Base-by-base conservation (phyloP, 305 asterid genomes). In the Andrographis paniculata region DNA sequence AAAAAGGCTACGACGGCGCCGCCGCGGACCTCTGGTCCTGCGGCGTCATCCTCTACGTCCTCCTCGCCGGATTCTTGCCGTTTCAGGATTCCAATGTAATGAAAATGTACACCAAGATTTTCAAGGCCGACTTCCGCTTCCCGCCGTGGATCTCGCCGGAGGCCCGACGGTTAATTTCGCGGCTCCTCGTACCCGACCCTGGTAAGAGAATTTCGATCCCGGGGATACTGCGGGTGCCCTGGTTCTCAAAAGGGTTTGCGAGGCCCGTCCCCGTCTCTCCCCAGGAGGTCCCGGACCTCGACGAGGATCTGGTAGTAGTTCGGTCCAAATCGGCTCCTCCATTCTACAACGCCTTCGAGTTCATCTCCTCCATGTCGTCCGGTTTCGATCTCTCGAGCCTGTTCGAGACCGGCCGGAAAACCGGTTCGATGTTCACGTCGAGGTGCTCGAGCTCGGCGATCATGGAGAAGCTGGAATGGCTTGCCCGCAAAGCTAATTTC, bases 11-110 rank as follows among this genome's bases (percentile, higher is more conserved):
- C 20, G 93, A 76, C 55, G 95, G 95, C 9, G 80, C 80, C 0
- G 73, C 55, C 53, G 80, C 93, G 2, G 95, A 84, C 57, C 67
- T 84, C 12, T 84, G 95, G 95, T 84, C 95, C 0, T 84, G 95
- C 53, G 95, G 95, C 4, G 89, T 84, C n/a, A 70, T 84, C 43
- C 62, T 84, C 0, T 84, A 84, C 50, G 95, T 76, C 18, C 61
- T 84, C 1, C 61, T 84, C 2, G 89, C 84, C 12, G 95, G 95
- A 0, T 84, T 57, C 60, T 58, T 84, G 41, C 95, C 95, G 0
- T 84, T 84, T 18, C 85, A 72, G 56, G 80, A 80, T 6, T 89
- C 71, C 17, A 84, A 84, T 45, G 14, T 81, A 54, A 84, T 81
- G 93, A 74, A 47, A 18, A 84, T 84, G 95, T 84, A 84, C 38